Evolutionary conservation across 2,329 filamentous ascomycete genomes (phyloP), one percentile per base, ranked within the genome.

Genomic region (Fusarium floridanum): DNA sequence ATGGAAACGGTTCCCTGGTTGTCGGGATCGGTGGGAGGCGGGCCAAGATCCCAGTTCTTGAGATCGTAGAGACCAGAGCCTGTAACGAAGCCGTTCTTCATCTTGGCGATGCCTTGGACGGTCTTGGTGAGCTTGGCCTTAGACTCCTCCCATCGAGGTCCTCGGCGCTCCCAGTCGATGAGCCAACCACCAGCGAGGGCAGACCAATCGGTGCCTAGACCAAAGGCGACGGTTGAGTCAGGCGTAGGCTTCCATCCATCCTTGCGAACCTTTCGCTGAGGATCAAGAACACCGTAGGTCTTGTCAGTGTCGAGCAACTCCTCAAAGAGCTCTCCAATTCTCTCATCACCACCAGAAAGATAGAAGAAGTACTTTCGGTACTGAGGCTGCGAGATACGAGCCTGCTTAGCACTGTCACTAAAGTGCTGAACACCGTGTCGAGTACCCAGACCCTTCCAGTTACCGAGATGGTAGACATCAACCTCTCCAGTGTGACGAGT

Each of bases 351-450:
- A 0, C 88, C 89, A 0, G 87, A 85, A 2, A 91, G 90, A 81
- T 86, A 91, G 76, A 88, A 91, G 10, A 79, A 79, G 37, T 86
- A 84, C 74, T 88, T 88, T 9, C 89, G 83, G 74, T 91, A 91
- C 41, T 88, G 86, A 0, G 88, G 86, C 0, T 79, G 76, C 0
- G 90, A 89, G 22, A 92, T 90, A 20, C 90, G 88, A 0, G 87
- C 88, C 79, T 92, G 90, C 77, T 92, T 92, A 0, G 87, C 86
- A 63, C 88, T 90, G 75, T 92, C 90, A 17, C 85, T 80, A 81
- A 85, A 92, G 72, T 92, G 90, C 78, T 91, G 89, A 0, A 92
- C 88, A 2, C 90, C 90, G 68, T 92, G 90, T 5, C 90, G 84
- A 0, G 90, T 91, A 1, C 90, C 90, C 2, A 92, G 84, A 0